phyloP scores from a whole-genome alignment of 306 rosid genomes.

The Inga leiocalycina region DNA sequence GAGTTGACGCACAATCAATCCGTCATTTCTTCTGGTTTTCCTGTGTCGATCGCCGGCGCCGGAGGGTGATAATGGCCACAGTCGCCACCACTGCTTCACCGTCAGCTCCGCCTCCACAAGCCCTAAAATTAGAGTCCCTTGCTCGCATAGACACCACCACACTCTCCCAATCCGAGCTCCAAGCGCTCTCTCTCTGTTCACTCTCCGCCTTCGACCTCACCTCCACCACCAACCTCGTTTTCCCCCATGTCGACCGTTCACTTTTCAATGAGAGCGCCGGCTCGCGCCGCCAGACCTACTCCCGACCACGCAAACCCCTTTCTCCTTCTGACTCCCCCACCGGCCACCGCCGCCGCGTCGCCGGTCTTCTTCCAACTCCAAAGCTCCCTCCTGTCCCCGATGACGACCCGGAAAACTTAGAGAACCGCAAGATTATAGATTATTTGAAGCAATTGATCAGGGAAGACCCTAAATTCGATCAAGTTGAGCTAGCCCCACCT shows the following conservation, averaged over 20 bases:
- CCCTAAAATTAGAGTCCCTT: constrained; percentile 42
- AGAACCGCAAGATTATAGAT: constrained; percentile 61
- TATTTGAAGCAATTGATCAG: constrained; percentile 59
- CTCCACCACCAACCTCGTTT: constrained; percentile 37
- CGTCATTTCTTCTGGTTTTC: not conserved
- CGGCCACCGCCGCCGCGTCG: constrained; percentile 63
- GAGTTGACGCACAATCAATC: not conserved
- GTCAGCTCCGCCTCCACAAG: not conserved
- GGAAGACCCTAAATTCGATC: constrained; percentile 72
- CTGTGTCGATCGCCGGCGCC: constrained; percentile 32
- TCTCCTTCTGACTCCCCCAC: constrained; percentile 38
- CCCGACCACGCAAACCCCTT: constrained; percentile 48
- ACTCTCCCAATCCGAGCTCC: constrained; percentile 78
- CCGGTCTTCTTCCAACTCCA: constrained; percentile 51
- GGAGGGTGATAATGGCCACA: not conserved
- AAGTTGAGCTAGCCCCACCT: constrained; percentile 40
- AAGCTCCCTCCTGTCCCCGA: constrained; percentile 47
- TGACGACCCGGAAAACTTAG: constrained; percentile 49
- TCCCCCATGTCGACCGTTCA: constrained; percentile 70
- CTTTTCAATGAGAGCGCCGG: constrained; percentile 82
- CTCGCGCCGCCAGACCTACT: constrained; percentile 81
- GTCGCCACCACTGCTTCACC: not conserved
- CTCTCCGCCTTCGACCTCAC: constrained; percentile 45
- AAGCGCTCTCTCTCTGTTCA: constrained; percentile 66
- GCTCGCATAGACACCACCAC: constrained; percentile 50